Evolutionary conservation across 1,284 basidiomycete species (phyloP), one percentile per base, ranked within the genome.

Genomic region (Tremellales sp.): DNA sequence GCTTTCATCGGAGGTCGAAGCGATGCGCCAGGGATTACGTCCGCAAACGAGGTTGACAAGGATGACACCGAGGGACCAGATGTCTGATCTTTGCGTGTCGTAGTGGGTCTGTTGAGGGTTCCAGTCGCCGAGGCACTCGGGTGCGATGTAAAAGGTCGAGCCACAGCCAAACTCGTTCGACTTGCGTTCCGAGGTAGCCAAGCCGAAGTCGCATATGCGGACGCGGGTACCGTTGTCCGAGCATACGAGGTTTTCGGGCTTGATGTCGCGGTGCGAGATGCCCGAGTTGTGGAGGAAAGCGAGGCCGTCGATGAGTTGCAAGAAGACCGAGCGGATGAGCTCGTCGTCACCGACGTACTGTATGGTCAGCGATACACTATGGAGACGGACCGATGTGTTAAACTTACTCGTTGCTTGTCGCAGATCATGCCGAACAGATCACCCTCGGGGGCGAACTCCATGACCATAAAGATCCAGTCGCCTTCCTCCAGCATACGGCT

Each of bases 201-300:
- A 82, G 44, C 96, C 94, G 74, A 98, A 98, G 36, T 57, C 55
- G 37, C 93, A 94, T 67, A 98, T 83, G 58, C 89, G 84, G 51
- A 97, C 83, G 50, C 84, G 81, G 56, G 84, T 80, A 55, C 92
- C 92, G 67, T 74, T 75, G 23, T 75, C 67, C 79, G 89, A 75
- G 76, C 91, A 96, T 54, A 98, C 81, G 62, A 98, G 86, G 75
- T 98, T 98, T 77, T 97, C 96, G 2, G 93, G 94, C 78, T 97
- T 98, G 68, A 98, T 79, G 73, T 97, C 94, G 48, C 94, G 88
- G 75, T 97, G 94, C 75, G 89, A 93, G 67, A 97, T 91, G 39
- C 81, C 80, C 24, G 77, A 69, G 35, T 62, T 58, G 65, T 86
- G 84, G 52, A 83, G 82, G 74, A 87, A 88, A 61, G 91, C 87